Conservation (phyloP, 805 yeast genomes). For the Metschnikowia lochheadii region DNA sequence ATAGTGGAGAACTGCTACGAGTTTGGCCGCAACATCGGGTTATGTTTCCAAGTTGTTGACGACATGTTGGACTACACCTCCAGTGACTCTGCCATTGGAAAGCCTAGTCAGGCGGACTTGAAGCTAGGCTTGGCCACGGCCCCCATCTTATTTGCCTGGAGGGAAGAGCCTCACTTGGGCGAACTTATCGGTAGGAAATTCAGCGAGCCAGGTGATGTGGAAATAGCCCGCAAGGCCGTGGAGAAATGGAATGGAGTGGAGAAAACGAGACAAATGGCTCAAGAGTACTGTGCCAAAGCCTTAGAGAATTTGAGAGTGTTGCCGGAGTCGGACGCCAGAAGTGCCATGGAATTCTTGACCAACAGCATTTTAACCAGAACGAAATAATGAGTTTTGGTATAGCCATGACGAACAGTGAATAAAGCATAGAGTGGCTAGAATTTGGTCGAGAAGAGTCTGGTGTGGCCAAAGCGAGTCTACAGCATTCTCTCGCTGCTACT, state of each 20-base stretch:
- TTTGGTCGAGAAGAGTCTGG: neutral
- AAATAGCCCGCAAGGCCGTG: conserved; percentile 74
- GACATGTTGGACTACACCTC: conserved; percentile 94
- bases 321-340: conserved; percentile 86
- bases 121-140: conserved; percentile 95
- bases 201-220: conserved; percentile 75
- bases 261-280: conserved; percentile 73
- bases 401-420: neutral
- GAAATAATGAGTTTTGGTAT: conserved; percentile 39
- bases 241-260: conserved; percentile 66
- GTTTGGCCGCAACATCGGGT: conserved; percentile 88
- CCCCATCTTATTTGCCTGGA: conserved; percentile 94
- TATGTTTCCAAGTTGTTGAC: conserved; percentile 94
- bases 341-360: conserved; percentile 82
- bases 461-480: neutral
- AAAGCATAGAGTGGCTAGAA: neutral
- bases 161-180: conserved; percentile 78
- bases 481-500: neutral
- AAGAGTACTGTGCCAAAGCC: conserved; percentile 73
- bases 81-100: conserved; percentile 80
- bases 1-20: conserved; percentile 84
- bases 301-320: conserved; percentile 62
- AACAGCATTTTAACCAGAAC: conserved; percentile 77
- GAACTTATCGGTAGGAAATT: conserved; percentile 81
- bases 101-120: conserved; percentile 94